phyloP scores from a whole-genome alignment of 139 green algal species.

The Edaphochlamys debaryana region DNA sequence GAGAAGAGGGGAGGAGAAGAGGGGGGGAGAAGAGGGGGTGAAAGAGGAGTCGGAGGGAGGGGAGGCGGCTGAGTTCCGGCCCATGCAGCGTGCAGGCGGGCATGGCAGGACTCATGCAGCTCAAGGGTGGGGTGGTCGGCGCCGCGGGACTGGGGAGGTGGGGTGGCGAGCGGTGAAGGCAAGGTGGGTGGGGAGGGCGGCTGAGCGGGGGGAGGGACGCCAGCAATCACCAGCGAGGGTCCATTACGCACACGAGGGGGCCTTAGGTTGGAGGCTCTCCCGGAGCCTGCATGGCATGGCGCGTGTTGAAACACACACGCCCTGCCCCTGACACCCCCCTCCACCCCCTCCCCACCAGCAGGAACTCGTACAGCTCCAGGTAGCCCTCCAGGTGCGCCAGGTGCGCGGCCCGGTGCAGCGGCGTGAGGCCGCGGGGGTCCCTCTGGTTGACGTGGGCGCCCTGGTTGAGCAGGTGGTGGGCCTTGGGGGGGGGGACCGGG shows the following conservation, averaged over 20 bases:
- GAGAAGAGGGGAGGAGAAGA: neutral
- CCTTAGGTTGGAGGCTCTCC: too few species aligned
- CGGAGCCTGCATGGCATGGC: too few species aligned
- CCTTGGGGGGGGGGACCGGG: slow-evolving; percentile 50
- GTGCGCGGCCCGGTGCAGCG: slow-evolving; percentile 91
- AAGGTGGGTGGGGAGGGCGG: too few species aligned
- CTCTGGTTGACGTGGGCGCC: slow-evolving; percentile 89
- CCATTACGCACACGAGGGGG: too few species aligned
- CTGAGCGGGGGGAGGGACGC: too few species aligned
- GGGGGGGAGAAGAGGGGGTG: neutral
- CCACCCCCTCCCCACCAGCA: slow-evolving; percentile 73
- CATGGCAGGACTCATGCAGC: slow-evolving; percentile 75
- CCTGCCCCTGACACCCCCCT: neutral
- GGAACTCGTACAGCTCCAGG: slow-evolving; percentile 95
- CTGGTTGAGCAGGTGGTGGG: slow-evolving; percentile 91
- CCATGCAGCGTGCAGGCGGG: slow-evolving; percentile 82
- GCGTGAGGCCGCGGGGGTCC: slow-evolving; percentile 82
- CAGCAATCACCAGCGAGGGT: too few species aligned
- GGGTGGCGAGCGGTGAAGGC: neutral
- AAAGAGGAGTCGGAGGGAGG: too few species aligned
- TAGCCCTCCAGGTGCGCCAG: slow-evolving; percentile 93
- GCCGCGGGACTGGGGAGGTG: slow-evolving; percentile 71
- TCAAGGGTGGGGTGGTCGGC: slow-evolving; percentile 80
- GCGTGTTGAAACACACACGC: too few species aligned
- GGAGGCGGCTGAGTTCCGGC: too few species aligned